phyloP scores from a whole-genome alignment of 2,329 filamentous ascomycete species.

The Penicillium sclerotiorum region DNA sequence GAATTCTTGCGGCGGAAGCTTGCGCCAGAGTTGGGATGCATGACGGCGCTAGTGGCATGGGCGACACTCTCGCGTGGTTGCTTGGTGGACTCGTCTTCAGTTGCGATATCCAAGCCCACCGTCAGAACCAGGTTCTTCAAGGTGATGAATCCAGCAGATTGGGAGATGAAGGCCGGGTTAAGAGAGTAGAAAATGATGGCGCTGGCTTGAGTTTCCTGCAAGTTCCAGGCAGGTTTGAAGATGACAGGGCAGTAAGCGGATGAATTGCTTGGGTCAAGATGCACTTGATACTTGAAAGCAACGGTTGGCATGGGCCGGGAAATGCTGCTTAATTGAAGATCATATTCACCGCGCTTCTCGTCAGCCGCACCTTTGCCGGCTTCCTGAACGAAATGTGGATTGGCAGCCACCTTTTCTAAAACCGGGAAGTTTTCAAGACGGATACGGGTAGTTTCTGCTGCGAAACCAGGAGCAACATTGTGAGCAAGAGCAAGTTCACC shows the following conservation, averaged over 20 bases:
- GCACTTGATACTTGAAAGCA: constrained; percentile 91
- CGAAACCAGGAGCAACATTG: constrained; percentile 52
- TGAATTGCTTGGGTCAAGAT: constrained; percentile 63
- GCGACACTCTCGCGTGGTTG: constrained; percentile 41
- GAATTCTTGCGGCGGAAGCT: constrained; percentile 50
- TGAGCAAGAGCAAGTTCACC: constrained; percentile 90
- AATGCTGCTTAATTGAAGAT: constrained; percentile 71
- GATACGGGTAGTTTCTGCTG: constrained; percentile 63
- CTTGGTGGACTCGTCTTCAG: constrained; percentile 50
- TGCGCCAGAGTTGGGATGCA: constrained; percentile 50
- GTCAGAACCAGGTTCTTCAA: constrained; percentile 80
- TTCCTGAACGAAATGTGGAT: constrained; percentile 84
- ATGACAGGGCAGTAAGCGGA: constrained; percentile 70
- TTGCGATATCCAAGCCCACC: constrained; percentile 44
- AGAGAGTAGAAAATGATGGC: constrained; percentile 82
- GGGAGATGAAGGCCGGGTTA: constrained; percentile 67
- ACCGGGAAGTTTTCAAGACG: constrained; percentile 83
- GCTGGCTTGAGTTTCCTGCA: constrained; percentile 81
- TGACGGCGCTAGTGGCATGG: constrained; percentile 46
- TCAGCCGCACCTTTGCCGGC: constrained; percentile 48
- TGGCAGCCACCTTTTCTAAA: constrained; percentile 92
- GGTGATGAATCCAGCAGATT: constrained; percentile 52
- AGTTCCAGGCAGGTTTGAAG: constrained; percentile 77
- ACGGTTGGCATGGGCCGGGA: constrained; percentile 66
- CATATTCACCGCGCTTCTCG: constrained; percentile 74